phyloP scores from a whole-genome alignment of 352 stramenopile species.

The Phytophthora kernoviae region DNA sequence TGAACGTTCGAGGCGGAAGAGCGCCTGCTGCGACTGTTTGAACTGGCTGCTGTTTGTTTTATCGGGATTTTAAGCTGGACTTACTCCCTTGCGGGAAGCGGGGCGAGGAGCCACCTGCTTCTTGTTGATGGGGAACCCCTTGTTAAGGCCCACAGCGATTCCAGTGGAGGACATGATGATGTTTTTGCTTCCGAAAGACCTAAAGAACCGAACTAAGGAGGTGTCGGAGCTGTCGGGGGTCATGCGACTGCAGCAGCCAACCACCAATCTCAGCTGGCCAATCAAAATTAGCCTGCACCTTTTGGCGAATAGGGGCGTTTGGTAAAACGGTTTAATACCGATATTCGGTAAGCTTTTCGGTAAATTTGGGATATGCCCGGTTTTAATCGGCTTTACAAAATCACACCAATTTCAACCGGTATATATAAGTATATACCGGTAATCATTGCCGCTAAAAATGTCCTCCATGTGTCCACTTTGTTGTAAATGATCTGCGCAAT shows the following conservation, averaged over 20 bases:
- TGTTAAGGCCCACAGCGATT: conserved; percentile 92
- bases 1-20: background rate
- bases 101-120: conserved; percentile 86
- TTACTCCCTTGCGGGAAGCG: conserved; percentile 91
- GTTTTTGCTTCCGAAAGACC: conserved; percentile 86
- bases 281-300: conserved; percentile 8
- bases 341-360: no score
- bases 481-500: no score
- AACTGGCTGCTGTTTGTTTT: conserved; percentile 4
- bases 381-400: no score
- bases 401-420: no score
- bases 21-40: no score
- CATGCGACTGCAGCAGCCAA: conserved; percentile 9
- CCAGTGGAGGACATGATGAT: conserved; percentile 88
- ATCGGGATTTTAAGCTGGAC: conserved; percentile 28
- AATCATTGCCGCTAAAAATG: no score
- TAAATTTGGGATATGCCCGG: no score
- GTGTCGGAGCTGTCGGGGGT: conserved; percentile 1
- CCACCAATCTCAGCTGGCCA: conserved; percentile 9
- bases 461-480: no score
- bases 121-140: conserved; percentile 94
- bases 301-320: conserved; percentile 16
- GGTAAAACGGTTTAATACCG: no score
- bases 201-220: conserved; percentile 86
- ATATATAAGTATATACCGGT: no score